These are phyloP conservation scores for Lipomyces sp. DNA, from an alignment of 805 yeast species.

Conservation along the genomic window DNA sequence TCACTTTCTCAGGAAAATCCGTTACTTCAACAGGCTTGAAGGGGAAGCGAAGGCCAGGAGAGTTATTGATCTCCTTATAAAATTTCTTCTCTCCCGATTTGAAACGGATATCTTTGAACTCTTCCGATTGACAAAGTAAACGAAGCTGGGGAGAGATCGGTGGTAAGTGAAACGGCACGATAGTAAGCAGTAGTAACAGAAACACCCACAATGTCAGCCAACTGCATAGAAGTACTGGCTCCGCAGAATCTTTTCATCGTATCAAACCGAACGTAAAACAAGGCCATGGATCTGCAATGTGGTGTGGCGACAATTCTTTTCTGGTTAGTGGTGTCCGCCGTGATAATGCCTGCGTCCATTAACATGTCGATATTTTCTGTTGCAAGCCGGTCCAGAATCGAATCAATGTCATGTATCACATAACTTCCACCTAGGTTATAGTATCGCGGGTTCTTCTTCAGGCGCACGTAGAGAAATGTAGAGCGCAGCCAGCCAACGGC, in stretches of 20 bases:
- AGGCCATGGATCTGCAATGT: conserved; percentile 50
- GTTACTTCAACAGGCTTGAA: conserved; percentile 35
- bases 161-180: not conserved
- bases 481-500: conserved; percentile 49
- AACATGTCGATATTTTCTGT: conserved; percentile 39
- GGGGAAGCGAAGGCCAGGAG: conserved; percentile 43
- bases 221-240: not conserved
- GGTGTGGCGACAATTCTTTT: conserved; percentile 37
- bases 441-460: conserved; percentile 41
- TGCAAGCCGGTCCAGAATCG: conserved; percentile 39
- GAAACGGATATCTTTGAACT: conserved; percentile 43
- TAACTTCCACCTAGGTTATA: conserved; percentile 38
- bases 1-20: conserved; percentile 41
- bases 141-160: conserved; percentile 6
- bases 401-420: conserved; percentile 35
- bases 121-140: conserved; percentile 41
- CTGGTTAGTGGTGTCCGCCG: conserved; percentile 7
- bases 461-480: conserved; percentile 51
- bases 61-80: conserved; percentile 44
- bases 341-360: conserved; percentile 37
- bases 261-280: conserved; percentile 46
- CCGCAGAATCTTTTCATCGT: conserved; percentile 41
- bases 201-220: conserved; percentile 10
- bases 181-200: not conserved
- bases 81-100: conserved; percentile 47